A percentile compares a stretch with the other conserved stretches of the same genome.
These are phyloP conservation scores for Orychophragmus violaceus DNA, from an alignment of 345 rosid species.

Conservation along the genomic window DNA sequence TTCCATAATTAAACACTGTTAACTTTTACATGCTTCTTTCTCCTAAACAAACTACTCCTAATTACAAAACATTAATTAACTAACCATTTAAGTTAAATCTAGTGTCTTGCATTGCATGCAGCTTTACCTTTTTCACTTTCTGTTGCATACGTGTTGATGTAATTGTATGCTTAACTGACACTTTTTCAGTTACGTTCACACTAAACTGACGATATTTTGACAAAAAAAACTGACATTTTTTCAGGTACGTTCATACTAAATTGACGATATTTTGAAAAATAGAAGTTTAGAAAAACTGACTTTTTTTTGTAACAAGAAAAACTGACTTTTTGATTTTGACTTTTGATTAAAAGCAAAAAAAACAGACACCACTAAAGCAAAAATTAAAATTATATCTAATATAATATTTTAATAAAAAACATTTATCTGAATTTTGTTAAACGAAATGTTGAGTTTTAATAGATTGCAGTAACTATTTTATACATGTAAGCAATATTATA, in stretches of 20 bases:
- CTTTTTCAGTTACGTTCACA: neutral
- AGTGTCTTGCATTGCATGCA: neutral
- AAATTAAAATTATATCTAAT: neutral
- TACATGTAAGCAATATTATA: neutral
- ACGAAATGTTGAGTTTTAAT: neutral
- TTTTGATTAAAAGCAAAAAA: neutral
- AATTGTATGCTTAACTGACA: neutral
- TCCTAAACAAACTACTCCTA: neutral
- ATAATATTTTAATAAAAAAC: neutral
- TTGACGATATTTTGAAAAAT: neutral
- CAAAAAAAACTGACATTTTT: neutral
- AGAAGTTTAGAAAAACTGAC: neutral
- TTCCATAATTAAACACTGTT: neutral
- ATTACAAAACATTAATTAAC: neutral
- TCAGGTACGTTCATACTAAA: neutral
- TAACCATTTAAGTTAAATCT: neutral
- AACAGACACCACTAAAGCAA: neutral
- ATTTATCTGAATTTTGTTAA: too few species aligned
- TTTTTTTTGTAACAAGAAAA: too few species aligned
- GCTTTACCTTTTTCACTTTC: neutral
- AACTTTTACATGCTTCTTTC: neutral
- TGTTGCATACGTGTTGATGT: neutral
- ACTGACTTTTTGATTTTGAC: neutral
- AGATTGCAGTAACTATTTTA: neutral
- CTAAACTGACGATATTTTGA: neutral